Evolutionary conservation across 495 filamentous ascomycete species (phyloP), one percentile per base, ranked within the genome.

Genomic region (Aspergillus homomorphus): DNA sequence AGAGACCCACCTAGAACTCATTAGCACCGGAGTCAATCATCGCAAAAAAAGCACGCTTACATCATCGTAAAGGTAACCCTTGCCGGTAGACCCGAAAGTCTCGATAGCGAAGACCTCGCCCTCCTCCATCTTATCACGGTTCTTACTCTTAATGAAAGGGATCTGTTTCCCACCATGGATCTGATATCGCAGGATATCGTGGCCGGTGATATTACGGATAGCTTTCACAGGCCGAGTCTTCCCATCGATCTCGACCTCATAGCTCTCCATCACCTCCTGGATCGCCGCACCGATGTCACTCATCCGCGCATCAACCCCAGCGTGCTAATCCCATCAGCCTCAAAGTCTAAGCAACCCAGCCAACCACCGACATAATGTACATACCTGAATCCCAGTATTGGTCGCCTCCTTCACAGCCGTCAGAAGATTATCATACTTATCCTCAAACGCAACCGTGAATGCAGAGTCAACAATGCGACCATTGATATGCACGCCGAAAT

Each of bases 221-320:
- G 79, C 66, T 62, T 87, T 87, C 43, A 87, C 79, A 1, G 83
- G 84, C 44, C 77, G 72, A 4, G 75, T 82, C 54, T 79, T 74
- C 16, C 82, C 82, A 16, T 70, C 72, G 56, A 87, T 78, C 64
- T 84, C 81, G 18, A 82, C 74, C 59, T 87, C 84, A 61, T 87
- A 86, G 73, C 80, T 84, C 66, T 87, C 84, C 84, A 87, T 87
- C 9, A 76, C 80, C 64, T 87, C 84, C 62, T 87, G 84, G 51
- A 87, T 86, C 2, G 80, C 82, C 12, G 78, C 82, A 46, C 84
- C 79, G 50, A 87, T 81, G 50, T 87, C 83, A 23, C 75, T 73
- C 49, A 87, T 79, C 23, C 84, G 78, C 3, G 81, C 83, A 62
- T 87, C 84, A 52, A 87, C 81, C 21, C 84, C 84, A 22, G 84